Evolutionary conservation across 768 basidiomycete species (phyloP).

Genomic region (Boletus vinaceobasis): DNA sequence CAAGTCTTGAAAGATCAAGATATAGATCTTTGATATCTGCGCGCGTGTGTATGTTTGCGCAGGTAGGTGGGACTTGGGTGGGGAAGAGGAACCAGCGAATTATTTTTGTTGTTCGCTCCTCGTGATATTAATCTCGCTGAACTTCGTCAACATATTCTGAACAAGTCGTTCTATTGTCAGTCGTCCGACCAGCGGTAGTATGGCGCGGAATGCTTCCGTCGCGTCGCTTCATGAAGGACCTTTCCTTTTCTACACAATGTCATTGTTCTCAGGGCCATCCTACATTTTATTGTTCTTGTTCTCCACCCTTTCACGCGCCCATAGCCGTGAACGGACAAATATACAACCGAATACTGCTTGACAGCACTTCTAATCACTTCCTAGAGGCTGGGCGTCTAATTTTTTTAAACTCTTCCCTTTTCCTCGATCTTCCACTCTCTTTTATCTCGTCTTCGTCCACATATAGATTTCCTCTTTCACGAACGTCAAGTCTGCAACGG

Average conservation of each 20-base stretch:
- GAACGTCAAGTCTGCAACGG: slow-evolving; percentile 6
- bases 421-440: neutral
- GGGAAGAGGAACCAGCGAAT: neutral
- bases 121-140: neutral
- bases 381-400: slow-evolving; percentile 13
- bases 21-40: neutral
- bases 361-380: neutral
- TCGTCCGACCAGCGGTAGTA: no score
- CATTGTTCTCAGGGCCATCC: slow-evolving; percentile 22
- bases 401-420: neutral
- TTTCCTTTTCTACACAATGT: slow-evolving; percentile 30
- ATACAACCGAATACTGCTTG: slow-evolving; percentile 13
- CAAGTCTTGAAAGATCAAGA: slow-evolving; percentile 1
- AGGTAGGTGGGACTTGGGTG: neutral
- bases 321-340: slow-evolving; percentile 4
- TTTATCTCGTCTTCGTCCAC: neutral
- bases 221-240: neutral
- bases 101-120: neutral
- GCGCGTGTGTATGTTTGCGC: neutral
- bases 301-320: neutral
- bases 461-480: slow-evolving; percentile 11
- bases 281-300: slow-evolving; percentile 29
- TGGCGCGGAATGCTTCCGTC: neutral
- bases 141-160: neutral
- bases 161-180: neutral